Base-by-base conservation (phyloP, 2,329 filamentous ascomycete species). In the Aspergillus unguis region DNA sequence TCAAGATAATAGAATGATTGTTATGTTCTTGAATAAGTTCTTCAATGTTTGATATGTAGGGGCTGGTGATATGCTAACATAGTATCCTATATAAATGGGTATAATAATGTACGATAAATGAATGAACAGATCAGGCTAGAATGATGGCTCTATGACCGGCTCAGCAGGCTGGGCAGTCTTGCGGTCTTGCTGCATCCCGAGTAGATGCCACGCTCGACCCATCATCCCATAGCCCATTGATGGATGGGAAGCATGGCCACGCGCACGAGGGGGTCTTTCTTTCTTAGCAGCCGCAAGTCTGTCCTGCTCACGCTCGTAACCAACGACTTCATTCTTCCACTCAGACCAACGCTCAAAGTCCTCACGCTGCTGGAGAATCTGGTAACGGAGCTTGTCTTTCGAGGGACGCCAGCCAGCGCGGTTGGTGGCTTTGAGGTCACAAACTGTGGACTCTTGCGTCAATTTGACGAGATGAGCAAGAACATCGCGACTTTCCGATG, bases 261-360 rank as follows among this genome's bases (percentile, higher is more conserved):
- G 62, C 5, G 59, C 58, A 10, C 63, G 41, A n/a, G 6, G 63
- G 35, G 63, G 53, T 6, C 67, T 64, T 37, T 69, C 67, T 28
- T 62, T 65, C 38, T 71, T 71, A 3, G 68, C 64, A 5, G 61
- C 59, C n/a, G 58, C 64, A 33, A 72, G 52, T 5, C 69, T 62
- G 35, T 72, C 68, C 38, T 72, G 70, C 50, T 70, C 67, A 43
- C 68, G 66, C 54, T 71, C 66, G 28, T 70, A 62, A 48, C 62
- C 54, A 25, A 69, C 71, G 46, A 75, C 69, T 25, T 75, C 72
- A 27, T 73, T 65, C 48, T 68, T 68, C 73, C 72, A 75, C 60
- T 74, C 71, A 11, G 69, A 64, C 73, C 75, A 76, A 51, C 71
- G 72, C 55, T 76, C 73, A 56, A 74, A 75, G 43, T 75, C 67